Base-by-base conservation (phyloP, 257 asterid genomes). In the Solanum appendiculatum region DNA sequence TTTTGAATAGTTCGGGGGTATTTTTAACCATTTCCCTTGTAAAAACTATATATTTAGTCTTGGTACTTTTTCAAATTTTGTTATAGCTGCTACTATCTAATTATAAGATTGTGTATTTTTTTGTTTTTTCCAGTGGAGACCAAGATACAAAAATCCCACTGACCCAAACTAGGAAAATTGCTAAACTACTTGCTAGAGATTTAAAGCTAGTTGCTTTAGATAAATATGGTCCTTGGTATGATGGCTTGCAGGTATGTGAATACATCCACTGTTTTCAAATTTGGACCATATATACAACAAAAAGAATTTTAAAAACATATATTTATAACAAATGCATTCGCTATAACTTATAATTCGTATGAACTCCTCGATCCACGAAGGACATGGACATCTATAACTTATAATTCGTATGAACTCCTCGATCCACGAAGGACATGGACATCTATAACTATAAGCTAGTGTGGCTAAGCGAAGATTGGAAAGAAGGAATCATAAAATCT, bases 141-240 rank as follows among this genome's bases (percentile, higher is more conserved):
- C 91, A 89, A 86, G 91, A 89, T 83, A 63, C 84, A 66, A 87
- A 82, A 51, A 34, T 89, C 78, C 90, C 91, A 10, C 70, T 87
- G 20, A 86, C 88, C 6, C 88, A 89, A 66, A 89, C 91, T 2
- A 73, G 90, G 69, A 87, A 51, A 46, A 86, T 82, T 31, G 84
- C 88, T 8, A 85, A 58, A n/a, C 46, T 85, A 34, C 51, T 89
- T 36, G 91, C 87, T 44, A 25, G 44, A 46, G 83, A 87, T 27
- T 12, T 82, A 13, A 80, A 86, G 75, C 88, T 89, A 39, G 69
- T 33, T 37, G 68, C 86, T 46, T 66, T 89, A 23, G 51, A 37
- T 18, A 82, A 54, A 54, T 87, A 89, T 75, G 86, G 91, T 60
- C 88, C 91, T 60, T 89, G 91, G 91, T 85, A 87, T 23, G 88